These are phyloP conservation scores for Xylaria curta DNA, from an alignment of 495 filamentous ascomycete genomes.

Conservation along the genomic window DNA sequence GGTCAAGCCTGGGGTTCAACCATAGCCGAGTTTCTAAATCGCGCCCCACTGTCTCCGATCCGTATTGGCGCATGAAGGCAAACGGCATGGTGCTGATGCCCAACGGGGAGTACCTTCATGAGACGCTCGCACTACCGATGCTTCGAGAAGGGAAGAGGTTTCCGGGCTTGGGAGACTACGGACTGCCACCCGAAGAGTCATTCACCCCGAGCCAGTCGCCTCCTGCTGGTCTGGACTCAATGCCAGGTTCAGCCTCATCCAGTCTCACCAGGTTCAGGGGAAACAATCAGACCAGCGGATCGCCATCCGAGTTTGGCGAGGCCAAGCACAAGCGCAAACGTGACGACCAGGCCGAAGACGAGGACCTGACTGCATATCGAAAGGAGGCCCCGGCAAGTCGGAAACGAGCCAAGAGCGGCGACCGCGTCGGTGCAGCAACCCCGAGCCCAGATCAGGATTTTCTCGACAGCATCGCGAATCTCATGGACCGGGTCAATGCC, in stretches of 20 bases:
- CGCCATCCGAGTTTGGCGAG: slow-evolving; percentile 23
- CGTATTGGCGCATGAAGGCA: slow-evolving; percentile 51
- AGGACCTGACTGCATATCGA: slow-evolving; percentile 28
- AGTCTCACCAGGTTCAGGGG: neutral
- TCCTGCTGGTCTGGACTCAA: slow-evolving; percentile 8
- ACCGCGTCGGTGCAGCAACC: neutral
- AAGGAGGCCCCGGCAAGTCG: slow-evolving; percentile 17
- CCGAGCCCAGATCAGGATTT: slow-evolving; percentile 28
- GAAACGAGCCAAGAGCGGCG: slow-evolving; percentile 35
- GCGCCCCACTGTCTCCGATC: slow-evolving; percentile 33
- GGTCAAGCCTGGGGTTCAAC: slow-evolving; percentile 39
- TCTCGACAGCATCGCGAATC: slow-evolving; percentile 35
- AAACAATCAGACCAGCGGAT: slow-evolving; percentile 22
- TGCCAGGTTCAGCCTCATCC: neutral
- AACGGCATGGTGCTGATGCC: slow-evolving; percentile 51
- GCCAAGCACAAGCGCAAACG: slow-evolving; percentile 35
- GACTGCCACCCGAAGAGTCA: slow-evolving; percentile 30
- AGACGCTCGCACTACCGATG: slow-evolving; percentile 46
- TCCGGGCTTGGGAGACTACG: slow-evolving; percentile 37
- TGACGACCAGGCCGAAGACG: slow-evolving; percentile 21
- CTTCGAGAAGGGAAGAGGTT: slow-evolving; percentile 37
- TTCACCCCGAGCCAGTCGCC: slow-evolving; percentile 31
- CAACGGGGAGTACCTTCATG: slow-evolving; percentile 50
- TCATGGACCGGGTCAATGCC: slow-evolving; percentile 29
- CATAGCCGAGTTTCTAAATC: slow-evolving; percentile 34